A percentile compares a stretch with the other conserved stretches of the same genome.
phyloP scores from a whole-genome alignment of 345 rosid genomes.

The Heritiera fomes region DNA sequence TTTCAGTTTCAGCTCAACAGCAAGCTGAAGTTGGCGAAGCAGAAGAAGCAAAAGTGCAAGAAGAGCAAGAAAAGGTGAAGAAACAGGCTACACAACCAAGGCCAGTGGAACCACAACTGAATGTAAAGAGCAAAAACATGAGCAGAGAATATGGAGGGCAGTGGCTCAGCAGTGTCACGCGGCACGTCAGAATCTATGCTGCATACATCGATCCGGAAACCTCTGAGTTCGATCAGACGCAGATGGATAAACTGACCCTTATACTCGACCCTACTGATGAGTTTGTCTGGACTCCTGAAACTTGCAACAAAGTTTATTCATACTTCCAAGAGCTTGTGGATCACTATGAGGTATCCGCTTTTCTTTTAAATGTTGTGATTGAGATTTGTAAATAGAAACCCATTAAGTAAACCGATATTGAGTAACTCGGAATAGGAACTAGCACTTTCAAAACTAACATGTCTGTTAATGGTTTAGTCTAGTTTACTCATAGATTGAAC shows the following conservation, averaged over 20 bases:
- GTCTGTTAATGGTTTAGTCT: no score
- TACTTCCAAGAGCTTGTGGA: constrained; percentile 95
- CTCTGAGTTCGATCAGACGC: constrained; percentile 68
- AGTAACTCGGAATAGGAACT: no score
- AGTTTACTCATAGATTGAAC: no score
- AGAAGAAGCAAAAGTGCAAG: constrained; percentile 18
- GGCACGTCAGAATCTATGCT: constrained; percentile 75
- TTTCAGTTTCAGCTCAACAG: constrained; percentile 47
- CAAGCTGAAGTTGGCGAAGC: constrained; percentile 44
- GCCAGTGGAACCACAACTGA: constrained; percentile 78
- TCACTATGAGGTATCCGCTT: constrained; percentile 71
- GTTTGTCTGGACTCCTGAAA: constrained; percentile 65
- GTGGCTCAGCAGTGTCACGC: constrained; percentile 73
- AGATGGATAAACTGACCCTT: constrained; percentile 84
- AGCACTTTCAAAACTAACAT: no score
- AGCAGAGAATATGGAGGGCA: constrained; percentile 67
- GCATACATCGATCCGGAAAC: constrained; percentile 81
- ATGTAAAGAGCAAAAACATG: constrained; percentile 79
- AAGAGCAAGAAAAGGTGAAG: constrained; percentile 21
- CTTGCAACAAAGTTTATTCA: constrained; percentile 53
- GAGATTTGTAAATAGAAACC: background rate
- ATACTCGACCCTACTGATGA: constrained; percentile 60
- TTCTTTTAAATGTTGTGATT: no score
- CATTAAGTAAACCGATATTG: no score
- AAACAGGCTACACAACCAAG: constrained; percentile 35